These are phyloP conservation scores for Trichoderma sp. DNA, from an alignment of 2,329 filamentous ascomycete genomes.

Conservation along the genomic window DNA sequence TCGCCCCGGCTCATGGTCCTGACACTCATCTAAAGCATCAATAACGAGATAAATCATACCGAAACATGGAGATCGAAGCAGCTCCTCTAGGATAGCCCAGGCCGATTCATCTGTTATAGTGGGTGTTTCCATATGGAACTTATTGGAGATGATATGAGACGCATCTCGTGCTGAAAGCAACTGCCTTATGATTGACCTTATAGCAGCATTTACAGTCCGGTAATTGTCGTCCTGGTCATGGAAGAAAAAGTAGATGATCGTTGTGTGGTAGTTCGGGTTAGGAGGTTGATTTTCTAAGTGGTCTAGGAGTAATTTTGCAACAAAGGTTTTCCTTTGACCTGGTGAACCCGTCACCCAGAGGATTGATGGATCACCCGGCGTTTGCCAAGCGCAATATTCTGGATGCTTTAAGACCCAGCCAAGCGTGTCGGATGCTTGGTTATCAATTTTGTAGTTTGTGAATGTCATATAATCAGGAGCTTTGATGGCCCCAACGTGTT, in stretches of 20 bases:
- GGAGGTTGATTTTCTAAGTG: background rate
- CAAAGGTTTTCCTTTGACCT: constrained; percentile 3
- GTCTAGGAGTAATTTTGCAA: background rate
- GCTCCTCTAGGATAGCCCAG: background rate
- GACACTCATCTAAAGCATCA: constrained; percentile 4
- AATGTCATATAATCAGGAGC: background rate
- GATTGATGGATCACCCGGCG: background rate
- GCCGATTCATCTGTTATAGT: background rate
- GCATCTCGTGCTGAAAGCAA: background rate
- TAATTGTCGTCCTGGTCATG: background rate
- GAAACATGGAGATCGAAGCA: background rate
- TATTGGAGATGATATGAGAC: background rate
- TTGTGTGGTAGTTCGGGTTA: background rate
- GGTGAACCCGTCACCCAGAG: background rate
- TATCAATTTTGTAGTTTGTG: background rate
- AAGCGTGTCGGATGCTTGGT: background rate
- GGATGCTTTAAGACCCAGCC: background rate
- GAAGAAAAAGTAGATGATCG: constrained; percentile 1
- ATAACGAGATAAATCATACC: background rate
- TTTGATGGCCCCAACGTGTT: background rate
- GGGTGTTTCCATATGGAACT: background rate
- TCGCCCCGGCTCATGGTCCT: background rate
- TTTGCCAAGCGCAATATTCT: background rate
- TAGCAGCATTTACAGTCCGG: background rate
- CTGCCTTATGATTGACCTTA: background rate